Base-by-base conservation (phyloP, 306 rosid genomes). In the Crotalaria pallida region DNA sequence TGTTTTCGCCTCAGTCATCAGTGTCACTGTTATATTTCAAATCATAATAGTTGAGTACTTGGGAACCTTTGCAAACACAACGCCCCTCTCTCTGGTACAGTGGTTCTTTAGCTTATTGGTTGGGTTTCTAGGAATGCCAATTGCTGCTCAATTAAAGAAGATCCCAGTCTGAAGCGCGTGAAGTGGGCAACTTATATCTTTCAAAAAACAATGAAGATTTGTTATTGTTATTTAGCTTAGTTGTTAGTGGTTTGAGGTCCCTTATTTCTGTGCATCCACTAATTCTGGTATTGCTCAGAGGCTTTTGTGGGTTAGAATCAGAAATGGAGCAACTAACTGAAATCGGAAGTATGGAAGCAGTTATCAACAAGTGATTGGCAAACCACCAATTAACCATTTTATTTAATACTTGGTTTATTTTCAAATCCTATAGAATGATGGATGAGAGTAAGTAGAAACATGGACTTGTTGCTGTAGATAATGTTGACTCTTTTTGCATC, bases 1-100 rank as follows among this genome's bases (percentile, higher is more conserved):
- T 60, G 99, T 94, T 10, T 94, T 94, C 44, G 91, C 85, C 49
- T 75, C 29, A 13, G 97, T 94, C 3, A 71, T 94, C 69, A 13
- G 84, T 45, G 47, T 80, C 79, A 94, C 97, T 36, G 57, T 84
- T 26, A 1, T 91, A 62, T 94, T 87, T 68, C 99, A 94, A 80
- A 80, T 94, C 88, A 68, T 94, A 34, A 94, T 94, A 72, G 67
- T 94, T 6, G 95, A 91, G 84, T 91, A 80, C 80, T 75, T 94
- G 68, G 99, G 99, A 75, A 90, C 81, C 47, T 94, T 94, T 62
- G 99, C 99, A 51, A 94, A 85, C 84, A 94, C 99, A 23, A 41
- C 90, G 23, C 96, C 92, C 24, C 96, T 94, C 70, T 80, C 84
- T 47, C 65, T 78, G 63, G 6, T 59, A 3, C 96, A 94, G 60